phyloP scores from a whole-genome alignment of 257 asterid genomes.

The Craterostigma plantagineum region DNA sequence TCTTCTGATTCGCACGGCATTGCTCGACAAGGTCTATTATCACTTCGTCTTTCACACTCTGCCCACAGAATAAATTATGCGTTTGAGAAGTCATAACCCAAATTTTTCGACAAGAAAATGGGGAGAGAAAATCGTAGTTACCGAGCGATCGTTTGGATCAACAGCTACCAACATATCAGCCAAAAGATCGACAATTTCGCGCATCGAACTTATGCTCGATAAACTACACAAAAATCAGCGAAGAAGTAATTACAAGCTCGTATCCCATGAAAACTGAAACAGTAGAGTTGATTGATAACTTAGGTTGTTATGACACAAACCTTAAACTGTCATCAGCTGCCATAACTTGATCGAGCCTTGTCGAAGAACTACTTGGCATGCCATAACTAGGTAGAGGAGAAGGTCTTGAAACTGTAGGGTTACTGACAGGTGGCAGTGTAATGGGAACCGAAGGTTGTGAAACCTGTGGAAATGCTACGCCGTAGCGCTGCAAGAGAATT shows the following conservation, averaged over 20 bases:
- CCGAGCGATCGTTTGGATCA: slow-evolving; percentile 41
- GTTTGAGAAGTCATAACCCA: neutral
- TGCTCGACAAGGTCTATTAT: slow-evolving; percentile 69
- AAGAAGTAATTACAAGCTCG: neutral
- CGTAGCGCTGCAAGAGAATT: slow-evolving; percentile 42
- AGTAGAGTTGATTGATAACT: too few species aligned
- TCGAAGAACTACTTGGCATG: slow-evolving; percentile 79
- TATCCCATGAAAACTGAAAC: neutral
- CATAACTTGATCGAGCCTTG: slow-evolving; percentile 87
- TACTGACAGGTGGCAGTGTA: slow-evolving; percentile 64
- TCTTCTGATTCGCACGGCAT: slow-evolving; percentile 67
- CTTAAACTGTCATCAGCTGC: slow-evolving; percentile 57
- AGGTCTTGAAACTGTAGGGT: too few species aligned
- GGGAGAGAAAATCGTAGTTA: slow-evolving; percentile 14
- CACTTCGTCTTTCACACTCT: slow-evolving; percentile 67
- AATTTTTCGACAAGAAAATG: slow-evolving; percentile 1
- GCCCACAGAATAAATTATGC: slow-evolving; percentile 2
- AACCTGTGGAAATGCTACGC: slow-evolving; percentile 55
- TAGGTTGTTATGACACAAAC: slow-evolving; percentile 20
- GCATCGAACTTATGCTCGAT: slow-evolving; percentile 41
- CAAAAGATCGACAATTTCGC: slow-evolving; percentile 50
- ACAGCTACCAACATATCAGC: slow-evolving; percentile 75
- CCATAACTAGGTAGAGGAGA: slow-evolving; percentile 84
- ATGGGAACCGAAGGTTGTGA: slow-evolving; percentile 51
- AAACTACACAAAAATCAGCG: slow-evolving; percentile 22